These are phyloP conservation scores for Aspergillus flavus DNA, from an alignment of 2,329 filamentous ascomycete species.

Conservation along the genomic window DNA sequence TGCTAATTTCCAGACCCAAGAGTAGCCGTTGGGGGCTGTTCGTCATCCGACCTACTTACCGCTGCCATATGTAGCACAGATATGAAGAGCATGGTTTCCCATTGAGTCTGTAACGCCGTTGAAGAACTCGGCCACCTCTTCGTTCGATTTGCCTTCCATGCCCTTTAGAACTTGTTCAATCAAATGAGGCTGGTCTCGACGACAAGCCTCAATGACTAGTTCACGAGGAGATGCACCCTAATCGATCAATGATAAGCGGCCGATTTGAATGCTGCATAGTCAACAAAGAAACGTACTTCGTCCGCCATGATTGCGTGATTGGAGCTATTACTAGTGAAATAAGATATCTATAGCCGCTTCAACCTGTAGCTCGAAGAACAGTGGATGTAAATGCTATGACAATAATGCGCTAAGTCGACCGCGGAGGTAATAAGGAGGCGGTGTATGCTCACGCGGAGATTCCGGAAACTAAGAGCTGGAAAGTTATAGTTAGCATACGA, in stretches of 20 bases:
- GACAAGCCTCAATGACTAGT: slow-evolving; percentile 87
- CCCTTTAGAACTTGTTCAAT: slow-evolving; percentile 72
- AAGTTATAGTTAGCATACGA: background rate
- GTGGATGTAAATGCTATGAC: background rate
- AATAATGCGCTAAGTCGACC: slow-evolving; percentile 2
- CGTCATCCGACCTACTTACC: slow-evolving; percentile 58
- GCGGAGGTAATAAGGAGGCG: slow-evolving; percentile 16
- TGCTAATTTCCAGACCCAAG: background rate
- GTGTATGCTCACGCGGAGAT: slow-evolving; percentile 20
- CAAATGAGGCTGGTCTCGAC: slow-evolving; percentile 87
- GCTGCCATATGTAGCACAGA: slow-evolving; percentile 82
- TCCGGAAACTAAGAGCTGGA: slow-evolving; percentile 16
- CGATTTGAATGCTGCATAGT: background rate
- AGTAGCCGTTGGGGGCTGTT: background rate
- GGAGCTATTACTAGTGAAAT: background rate
- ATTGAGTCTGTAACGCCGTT: slow-evolving; percentile 84
- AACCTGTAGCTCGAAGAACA: background rate
- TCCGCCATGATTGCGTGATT: slow-evolving; percentile 41
- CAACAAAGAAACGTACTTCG: slow-evolving; percentile 37
- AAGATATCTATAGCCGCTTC: background rate
- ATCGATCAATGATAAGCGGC: slow-evolving; percentile 10
- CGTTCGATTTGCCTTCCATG: slow-evolving; percentile 59
- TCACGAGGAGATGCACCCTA: slow-evolving; percentile 85
- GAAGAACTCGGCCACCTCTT: slow-evolving; percentile 73
- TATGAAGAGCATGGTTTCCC: slow-evolving; percentile 86